A percentile compares a stretch with the other conserved stretches of the same genome.
Conservation (phyloP, 75 land plant species). For the Pinus tabuliformis region DNA sequence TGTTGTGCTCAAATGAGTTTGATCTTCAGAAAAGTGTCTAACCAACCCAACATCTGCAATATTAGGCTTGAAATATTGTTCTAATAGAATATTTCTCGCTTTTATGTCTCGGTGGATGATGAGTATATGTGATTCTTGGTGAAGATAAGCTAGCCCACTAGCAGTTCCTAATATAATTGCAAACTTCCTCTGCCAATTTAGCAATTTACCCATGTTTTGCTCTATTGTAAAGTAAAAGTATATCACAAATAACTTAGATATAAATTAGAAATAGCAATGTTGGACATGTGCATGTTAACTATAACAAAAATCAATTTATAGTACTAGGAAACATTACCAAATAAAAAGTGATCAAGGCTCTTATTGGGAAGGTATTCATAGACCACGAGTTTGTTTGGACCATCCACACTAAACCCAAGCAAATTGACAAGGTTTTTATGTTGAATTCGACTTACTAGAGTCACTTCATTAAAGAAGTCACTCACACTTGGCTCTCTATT, state of each 20-base stretch:
- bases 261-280: background rate
- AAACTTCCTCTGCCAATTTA: conserved; percentile 28
- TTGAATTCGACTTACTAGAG: conserved; percentile 20
- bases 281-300: too few relatives aligned
- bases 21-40: conserved; percentile 21
- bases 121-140: conserved; percentile 24
- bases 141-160: conserved; percentile 43
- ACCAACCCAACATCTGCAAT: conserved; percentile 64
- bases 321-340: conserved; percentile 16
- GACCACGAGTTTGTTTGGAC: conserved; percentile 40
- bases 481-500: conserved; percentile 25
- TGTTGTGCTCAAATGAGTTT: conserved; percentile 35
- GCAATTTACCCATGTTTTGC: background rate
- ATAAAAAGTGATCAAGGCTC: conserved; percentile 32
- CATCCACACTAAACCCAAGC: conserved; percentile 42
- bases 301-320: too few relatives aligned
- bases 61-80: conserved; percentile 18
- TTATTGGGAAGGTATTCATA: conserved; percentile 36
- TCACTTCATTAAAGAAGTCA: conserved; percentile 48
- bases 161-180: conserved; percentile 38
- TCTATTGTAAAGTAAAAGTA: background rate
- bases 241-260: background rate
- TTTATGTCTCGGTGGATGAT: conserved; percentile 22
- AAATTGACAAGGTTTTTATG: conserved; percentile 48
- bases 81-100: conserved; percentile 28